These are phyloP conservation scores for Cryptococcus sp. DNA, from an alignment of 1,284 basidiomycete species.

Conservation along the genomic window DNA sequence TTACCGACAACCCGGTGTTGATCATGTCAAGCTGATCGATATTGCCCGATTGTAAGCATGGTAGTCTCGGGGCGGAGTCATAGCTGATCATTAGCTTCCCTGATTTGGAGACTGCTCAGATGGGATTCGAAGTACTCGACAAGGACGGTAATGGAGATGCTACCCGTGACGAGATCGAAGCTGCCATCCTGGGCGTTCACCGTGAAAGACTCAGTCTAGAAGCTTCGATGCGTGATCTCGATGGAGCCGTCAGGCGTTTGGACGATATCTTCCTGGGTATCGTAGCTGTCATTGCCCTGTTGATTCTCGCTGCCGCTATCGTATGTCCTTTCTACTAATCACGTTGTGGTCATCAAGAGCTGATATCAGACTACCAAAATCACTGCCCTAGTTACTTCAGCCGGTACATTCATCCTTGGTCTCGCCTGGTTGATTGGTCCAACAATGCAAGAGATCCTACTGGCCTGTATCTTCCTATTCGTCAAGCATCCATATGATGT, in stretches of 20 bases:
- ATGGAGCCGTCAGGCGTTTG: constrained; percentile 76
- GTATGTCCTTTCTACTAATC: constrained; percentile 43
- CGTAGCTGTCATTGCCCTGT: constrained; percentile 59
- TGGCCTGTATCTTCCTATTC: constrained; percentile 70
- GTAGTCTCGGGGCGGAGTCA: neutral
- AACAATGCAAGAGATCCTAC: constrained; percentile 52
- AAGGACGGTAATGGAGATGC: constrained; percentile 77
- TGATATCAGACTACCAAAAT: constrained; percentile 60
- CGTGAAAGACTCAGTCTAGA: constrained; percentile 79
- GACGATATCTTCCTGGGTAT: constrained; percentile 51
- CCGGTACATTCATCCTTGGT: constrained; percentile 76
- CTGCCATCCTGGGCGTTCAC: constrained; percentile 76
- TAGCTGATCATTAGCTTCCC: constrained; percentile 53
- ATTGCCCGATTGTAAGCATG: constrained; percentile 57
- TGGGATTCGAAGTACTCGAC: constrained; percentile 72
- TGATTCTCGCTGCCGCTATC: constrained; percentile 71
- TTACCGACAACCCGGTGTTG: constrained; percentile 62
- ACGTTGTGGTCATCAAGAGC: neutral
- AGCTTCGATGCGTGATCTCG: constrained; percentile 83
- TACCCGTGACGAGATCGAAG: constrained; percentile 68
- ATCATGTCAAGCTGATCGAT: constrained; percentile 63
- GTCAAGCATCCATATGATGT: constrained; percentile 84
- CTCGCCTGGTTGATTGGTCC: constrained; percentile 84
- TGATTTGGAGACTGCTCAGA: constrained; percentile 61
- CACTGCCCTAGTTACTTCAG: constrained; percentile 68